Evolutionary conservation across 2,329 filamentous ascomycete species (phyloP).

Genomic region (Penicillium verrucosum): DNA sequence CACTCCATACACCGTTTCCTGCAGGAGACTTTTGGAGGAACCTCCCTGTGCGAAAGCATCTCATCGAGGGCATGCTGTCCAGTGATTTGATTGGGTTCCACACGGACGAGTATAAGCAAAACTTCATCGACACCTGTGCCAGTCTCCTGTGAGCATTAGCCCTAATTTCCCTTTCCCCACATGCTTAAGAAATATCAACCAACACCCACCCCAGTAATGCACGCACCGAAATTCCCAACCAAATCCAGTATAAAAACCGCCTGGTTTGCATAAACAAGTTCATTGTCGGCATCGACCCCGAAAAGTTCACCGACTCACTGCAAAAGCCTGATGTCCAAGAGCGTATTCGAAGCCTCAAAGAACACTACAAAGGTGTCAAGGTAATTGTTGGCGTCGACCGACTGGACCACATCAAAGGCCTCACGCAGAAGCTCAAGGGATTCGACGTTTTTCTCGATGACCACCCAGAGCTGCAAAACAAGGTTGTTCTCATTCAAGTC

Average conservation of each 20-base stretch:
- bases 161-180: too few relatives aligned
- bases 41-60: constrained; percentile 77
- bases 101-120: constrained; percentile 91
- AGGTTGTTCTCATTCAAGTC: constrained; percentile 89
- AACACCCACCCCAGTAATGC: constrained; percentile 29
- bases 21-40: constrained; percentile 91
- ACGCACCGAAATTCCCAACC: constrained; percentile 68
- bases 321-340: constrained; percentile 73
- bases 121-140: constrained; percentile 87
- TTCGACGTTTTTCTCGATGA: constrained; percentile 89
- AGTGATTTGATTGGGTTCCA: constrained; percentile 96
- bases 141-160: constrained; percentile 63
- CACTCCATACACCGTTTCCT: constrained; percentile 91
- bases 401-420: constrained; percentile 94
- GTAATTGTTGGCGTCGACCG: constrained; percentile 91
- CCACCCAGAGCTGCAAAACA: constrained; percentile 89
- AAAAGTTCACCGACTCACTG: constrained; percentile 83
- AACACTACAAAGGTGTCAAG: constrained; percentile 85
- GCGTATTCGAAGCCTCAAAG: constrained; percentile 72
- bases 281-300: constrained; percentile 91
- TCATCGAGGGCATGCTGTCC: constrained; percentile 76
- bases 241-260: constrained; percentile 78
- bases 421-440: constrained; percentile 89
- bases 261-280: constrained; percentile 84
- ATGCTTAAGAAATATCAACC: not conserved